phyloP scores from a whole-genome alignment of 129 eudicot species.

The Smallanthus sonchifolius region DNA sequence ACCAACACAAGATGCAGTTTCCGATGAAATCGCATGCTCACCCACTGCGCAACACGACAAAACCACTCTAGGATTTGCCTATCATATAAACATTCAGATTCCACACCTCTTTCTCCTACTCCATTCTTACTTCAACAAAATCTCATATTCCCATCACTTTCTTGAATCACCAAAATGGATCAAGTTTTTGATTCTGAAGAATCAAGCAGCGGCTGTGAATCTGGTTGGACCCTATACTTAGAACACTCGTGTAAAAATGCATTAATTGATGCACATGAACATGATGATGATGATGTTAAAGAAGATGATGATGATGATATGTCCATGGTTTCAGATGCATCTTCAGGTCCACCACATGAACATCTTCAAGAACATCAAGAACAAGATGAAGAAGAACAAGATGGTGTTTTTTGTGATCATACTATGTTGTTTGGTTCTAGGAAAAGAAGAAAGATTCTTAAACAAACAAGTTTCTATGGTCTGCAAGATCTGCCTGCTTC shows the following conservation, averaged over 20 bases:
- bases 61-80: conserved; percentile 42
- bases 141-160: not conserved
- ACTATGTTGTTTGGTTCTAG: not conserved
- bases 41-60: conserved; percentile 44
- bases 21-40: conserved; percentile 39
- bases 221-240: conserved; percentile 87
- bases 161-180: conserved; percentile 34
- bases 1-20: conserved; percentile 46
- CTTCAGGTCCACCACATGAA: conserved; percentile 90
- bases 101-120: conserved; percentile 21
- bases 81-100: conserved; percentile 40
- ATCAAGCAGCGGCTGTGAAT: conserved; percentile 70
- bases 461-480: conserved; percentile 22
- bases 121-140: not conserved
- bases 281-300: not conserved
- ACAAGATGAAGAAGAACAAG: conserved; percentile 31
- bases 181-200: conserved; percentile 40
- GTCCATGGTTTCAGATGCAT: conserved; percentile 91
- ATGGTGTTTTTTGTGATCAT: conserved; percentile 18
- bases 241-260: conserved; percentile 39
- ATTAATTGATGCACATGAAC: conserved; percentile 1
- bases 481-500: conserved; percentile 40
- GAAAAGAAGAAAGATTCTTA: conserved; percentile 12
- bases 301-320: conserved; percentile 46
- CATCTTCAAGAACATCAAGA: conserved; percentile 36